Evolutionary conservation across 148 eudicot genomes (phyloP), one percentile per base, ranked within the genome.

Genomic region (Linanthus parryae): DNA sequence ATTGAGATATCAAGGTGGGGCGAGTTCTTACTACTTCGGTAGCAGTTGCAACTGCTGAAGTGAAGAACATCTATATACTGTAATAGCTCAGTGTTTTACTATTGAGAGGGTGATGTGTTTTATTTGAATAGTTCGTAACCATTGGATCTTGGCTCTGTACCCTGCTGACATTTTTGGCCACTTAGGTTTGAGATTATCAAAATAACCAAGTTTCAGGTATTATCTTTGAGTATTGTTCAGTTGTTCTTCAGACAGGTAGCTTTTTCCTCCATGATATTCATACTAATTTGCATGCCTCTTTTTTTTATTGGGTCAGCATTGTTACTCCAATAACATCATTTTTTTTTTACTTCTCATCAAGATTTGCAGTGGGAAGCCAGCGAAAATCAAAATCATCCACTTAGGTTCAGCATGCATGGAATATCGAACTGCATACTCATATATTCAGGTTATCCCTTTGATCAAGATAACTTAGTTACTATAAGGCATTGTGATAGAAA

Each of bases 341-440:
- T 49, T 16, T 59, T 50, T 39, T 19, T 38, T n/a, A n/a, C 57
- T 7, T 19, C 21, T 41, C 36, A 28, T 42, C 10, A 55, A 53
- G 44, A n/a, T 65, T 79, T 61, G 56, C 81, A 87, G 96, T 66
- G 68, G 56, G 53, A 91, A 84, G 70, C 96, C 94, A 48, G 80
- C 94, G 43, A 90, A 67, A 84, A 75, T 92, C 53, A 92, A 92
- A 78, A 87, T 92, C 52, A 92, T 92, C 23, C 96, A 92, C 74
- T 92, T 92, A 54, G 98, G 98, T 61, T 92, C 98, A 54, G 98
- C 98, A 21, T 92, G 98, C 74, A 82, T 77, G 96, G 96, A 92
- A 59, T 80, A 84, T 63, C 75, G 83, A 16, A 92, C 98, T 52
- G 96, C 87, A 52, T 92, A 92, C 76, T 92, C 98, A 47, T 92